Conservation (phyloP, 2,329 filamentous ascomycete species). For the Cylindrodendrum hubeiense region DNA sequence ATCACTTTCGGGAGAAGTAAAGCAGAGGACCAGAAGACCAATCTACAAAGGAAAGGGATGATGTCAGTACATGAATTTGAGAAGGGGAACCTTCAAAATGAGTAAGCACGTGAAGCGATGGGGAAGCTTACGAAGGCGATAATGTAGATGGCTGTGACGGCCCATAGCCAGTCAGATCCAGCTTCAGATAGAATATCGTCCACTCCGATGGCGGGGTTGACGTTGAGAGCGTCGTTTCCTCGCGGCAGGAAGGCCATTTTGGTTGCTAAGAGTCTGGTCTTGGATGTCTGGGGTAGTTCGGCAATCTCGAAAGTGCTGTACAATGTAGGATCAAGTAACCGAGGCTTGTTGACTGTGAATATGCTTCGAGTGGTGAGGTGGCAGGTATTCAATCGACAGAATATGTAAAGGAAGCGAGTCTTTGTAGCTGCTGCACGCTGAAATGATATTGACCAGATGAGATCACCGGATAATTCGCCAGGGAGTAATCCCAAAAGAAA, state of each 20-base stretch:
- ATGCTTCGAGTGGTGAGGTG: too few relatives aligned
- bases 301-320: too few relatives aligned
- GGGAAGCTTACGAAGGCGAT: constrained; percentile 54
- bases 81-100: neutral
- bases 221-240: constrained; percentile 57
- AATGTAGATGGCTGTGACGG: constrained; percentile 61
- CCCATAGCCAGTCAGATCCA: constrained; percentile 66
- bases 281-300: too few relatives aligned
- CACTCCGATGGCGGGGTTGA: constrained; percentile 57
- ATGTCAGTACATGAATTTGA: neutral
- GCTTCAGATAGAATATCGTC: constrained; percentile 52
- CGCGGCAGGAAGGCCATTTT: neutral
- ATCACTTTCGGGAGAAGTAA: constrained; percentile 57
- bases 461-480: too few relatives aligned
- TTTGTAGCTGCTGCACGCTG: too few relatives aligned
- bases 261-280: neutral
- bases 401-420: too few relatives aligned
- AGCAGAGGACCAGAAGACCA: constrained; percentile 52
- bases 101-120: neutral
- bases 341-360: too few relatives aligned
- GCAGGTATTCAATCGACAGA: too few relatives aligned
- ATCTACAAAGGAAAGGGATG: constrained; percentile 44
- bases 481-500: too few relatives aligned
- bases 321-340: too few relatives aligned
- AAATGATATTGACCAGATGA: too few relatives aligned